phyloP scores from a whole-genome alignment of 1,139 yeast genomes.

The Taphrina pruni region DNA sequence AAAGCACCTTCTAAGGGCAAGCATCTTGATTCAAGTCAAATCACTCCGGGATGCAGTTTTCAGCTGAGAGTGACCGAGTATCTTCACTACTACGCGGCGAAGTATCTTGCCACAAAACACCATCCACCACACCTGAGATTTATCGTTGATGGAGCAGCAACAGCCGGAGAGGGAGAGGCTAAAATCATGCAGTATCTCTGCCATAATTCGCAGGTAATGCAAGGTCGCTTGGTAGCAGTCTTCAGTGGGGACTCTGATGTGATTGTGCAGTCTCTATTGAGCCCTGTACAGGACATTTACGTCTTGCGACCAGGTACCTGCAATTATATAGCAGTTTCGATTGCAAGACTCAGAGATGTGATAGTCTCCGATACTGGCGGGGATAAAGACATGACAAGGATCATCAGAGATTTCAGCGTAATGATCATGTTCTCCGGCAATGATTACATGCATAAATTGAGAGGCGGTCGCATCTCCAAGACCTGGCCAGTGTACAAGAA shows the following conservation, averaged over 20 bases:
- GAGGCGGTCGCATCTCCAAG: constrained; percentile 32
- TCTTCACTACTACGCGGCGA: constrained; percentile 36
- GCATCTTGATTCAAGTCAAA: constrained; percentile 28
- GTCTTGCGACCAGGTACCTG: constrained; percentile 18
- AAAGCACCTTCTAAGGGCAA: constrained; percentile 31
- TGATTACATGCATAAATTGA: constrained; percentile 29
- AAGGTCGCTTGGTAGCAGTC: constrained; percentile 14
- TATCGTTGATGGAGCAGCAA: constrained; percentile 35
- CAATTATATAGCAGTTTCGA: constrained; percentile 9
- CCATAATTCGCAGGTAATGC: background rate
- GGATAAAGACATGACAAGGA: background rate
- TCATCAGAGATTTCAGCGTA: constrained; percentile 19
- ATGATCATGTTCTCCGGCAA: constrained; percentile 29
- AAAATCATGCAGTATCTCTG: constrained; percentile 29
- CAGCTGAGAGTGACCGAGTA: constrained; percentile 29
- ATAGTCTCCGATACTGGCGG: constrained; percentile 4
- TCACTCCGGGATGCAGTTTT: constrained; percentile 35
- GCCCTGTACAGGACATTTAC: constrained; percentile 14
- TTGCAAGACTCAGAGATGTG: constrained; percentile 8
- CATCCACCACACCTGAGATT: constrained; percentile 20
- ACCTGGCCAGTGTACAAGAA: constrained; percentile 29
- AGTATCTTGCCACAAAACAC: constrained; percentile 23
- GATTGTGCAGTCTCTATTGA: constrained; percentile 28
- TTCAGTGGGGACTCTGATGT: constrained; percentile 39
- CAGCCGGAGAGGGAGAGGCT: constrained; percentile 38